A percentile compares a stretch with the other conserved stretches of the same genome.
Conservation (phyloP, 371 early-diverging fungal genomes). For the Mortierella sp. region DNA sequence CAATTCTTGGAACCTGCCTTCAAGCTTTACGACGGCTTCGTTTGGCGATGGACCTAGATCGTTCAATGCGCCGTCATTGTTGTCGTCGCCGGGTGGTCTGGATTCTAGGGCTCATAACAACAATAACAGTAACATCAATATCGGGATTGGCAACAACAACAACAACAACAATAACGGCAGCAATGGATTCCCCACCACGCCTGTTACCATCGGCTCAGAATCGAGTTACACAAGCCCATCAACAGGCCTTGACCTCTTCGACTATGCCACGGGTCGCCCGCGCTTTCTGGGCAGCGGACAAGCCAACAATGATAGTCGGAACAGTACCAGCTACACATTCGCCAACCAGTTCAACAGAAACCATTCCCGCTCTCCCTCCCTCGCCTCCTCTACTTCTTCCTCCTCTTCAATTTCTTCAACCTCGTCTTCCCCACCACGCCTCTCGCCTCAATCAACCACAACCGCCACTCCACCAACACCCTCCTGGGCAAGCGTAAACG, state of each 20-base stretch:
- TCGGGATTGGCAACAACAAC: neutral
- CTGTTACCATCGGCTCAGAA: neutral
- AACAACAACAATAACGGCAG: neutral
- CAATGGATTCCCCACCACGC: too few relatives aligned
- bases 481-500: conserved; percentile 16
- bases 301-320: neutral
- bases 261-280: conserved; percentile 38
- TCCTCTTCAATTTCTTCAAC: conserved; percentile 3
- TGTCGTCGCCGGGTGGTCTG: neutral
- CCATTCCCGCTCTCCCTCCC: neutral
- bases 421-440: conserved; percentile 12
- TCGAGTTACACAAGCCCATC: conserved; percentile 18
- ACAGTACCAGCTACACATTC: conserved; percentile 22
- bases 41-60: neutral
- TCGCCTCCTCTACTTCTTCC: neutral
- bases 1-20: conserved; percentile 43
- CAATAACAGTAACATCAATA: neutral
- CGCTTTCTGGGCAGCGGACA: neutral
- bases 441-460: conserved; percentile 2
- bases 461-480: neutral
- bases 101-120: neutral
- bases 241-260: conserved; percentile 41
- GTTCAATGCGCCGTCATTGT: neutral
- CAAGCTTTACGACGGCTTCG: neutral
- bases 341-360: conserved; percentile 19